Evolutionary conservation across 1,139 yeast species (phyloP).

Genomic region (Yamadazyma sp.): DNA sequence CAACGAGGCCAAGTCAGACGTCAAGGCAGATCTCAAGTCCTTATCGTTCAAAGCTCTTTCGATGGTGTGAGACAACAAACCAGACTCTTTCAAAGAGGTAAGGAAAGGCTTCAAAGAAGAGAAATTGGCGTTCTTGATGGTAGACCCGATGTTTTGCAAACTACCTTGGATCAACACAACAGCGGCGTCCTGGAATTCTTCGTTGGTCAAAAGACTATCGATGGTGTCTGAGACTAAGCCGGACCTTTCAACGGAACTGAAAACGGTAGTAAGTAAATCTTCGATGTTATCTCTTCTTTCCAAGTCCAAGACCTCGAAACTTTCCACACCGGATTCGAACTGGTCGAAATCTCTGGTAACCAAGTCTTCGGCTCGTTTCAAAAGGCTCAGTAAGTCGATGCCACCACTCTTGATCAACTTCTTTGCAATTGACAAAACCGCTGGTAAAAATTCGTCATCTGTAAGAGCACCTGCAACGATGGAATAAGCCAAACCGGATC

Average conservation of each 20-base stretch:
- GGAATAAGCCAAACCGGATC: conserved; percentile 34
- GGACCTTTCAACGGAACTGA: conserved; percentile 29
- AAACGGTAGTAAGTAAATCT: conserved; percentile 34
- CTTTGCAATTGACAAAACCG: conserved; percentile 23
- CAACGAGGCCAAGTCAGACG: conserved; percentile 21
- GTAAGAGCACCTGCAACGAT: conserved; percentile 27
- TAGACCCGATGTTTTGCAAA: conserved; percentile 24
- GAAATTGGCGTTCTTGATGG: conserved; percentile 17
- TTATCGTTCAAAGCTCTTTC: conserved; percentile 26
- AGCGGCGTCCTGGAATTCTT: conserved; percentile 28
- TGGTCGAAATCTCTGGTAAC: conserved; percentile 10
- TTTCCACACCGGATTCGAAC: conserved; percentile 12
- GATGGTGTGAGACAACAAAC: conserved; percentile 26
- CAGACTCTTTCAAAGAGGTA: conserved; percentile 24
- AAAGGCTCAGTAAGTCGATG: conserved; percentile 19
- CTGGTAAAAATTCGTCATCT: conserved; percentile 29
- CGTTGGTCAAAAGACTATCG: conserved; percentile 25
- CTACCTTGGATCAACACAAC: conserved; percentile 27
- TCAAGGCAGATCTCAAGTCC: conserved; percentile 25
- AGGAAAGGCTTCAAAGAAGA: conserved; percentile 25
- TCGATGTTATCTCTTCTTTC: conserved; percentile 34
- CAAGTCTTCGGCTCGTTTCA: conserved; percentile 20
- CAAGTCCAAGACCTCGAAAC: conserved; percentile 5
- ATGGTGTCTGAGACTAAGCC: conserved; percentile 30
- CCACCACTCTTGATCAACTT: conserved; percentile 23